Evolutionary conservation across 176 grass and related monocot species (phyloP).

Genomic region (Carex pumila): DNA sequence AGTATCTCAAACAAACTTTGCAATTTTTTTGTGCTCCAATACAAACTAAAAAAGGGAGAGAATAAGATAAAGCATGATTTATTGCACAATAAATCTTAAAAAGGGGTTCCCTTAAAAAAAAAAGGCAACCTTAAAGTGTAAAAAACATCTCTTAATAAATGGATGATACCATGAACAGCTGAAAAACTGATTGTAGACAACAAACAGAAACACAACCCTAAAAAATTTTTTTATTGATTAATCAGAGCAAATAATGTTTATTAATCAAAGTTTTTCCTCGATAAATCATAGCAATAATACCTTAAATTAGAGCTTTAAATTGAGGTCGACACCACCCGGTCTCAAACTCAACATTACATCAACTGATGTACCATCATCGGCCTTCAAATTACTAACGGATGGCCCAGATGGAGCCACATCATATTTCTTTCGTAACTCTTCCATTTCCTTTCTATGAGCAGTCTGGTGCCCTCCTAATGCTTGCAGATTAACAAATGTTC

Average conservation of each 20-base stretch:
- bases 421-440: slow-evolving; percentile 9
- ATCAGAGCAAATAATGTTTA: neutral
- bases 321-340: slow-evolving; percentile 3
- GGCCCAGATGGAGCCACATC: neutral
- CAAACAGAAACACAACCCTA: neutral
- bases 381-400: neutral
- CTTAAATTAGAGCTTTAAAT: neutral
- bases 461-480: slow-evolving; percentile 30
- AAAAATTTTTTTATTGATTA: neutral
- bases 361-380: neutral
- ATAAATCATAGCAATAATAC: neutral
- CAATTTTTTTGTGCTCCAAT: neutral
- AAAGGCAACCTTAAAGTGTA: neutral
- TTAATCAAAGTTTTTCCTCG: neutral
- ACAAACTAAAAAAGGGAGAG: too few species aligned
- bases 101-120: too few species aligned
- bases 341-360: slow-evolving; percentile 7
- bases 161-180: neutral
- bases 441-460: slow-evolving; percentile 23
- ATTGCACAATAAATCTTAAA: too few species aligned
- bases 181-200: neutral
- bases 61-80: too few species aligned
- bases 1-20: neutral
- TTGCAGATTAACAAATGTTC: slow-evolving; percentile 10
- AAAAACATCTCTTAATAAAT: neutral